Base-by-base conservation (phyloP, 306 rosid genomes). In the Psophocarpus tetragonolobus region DNA sequence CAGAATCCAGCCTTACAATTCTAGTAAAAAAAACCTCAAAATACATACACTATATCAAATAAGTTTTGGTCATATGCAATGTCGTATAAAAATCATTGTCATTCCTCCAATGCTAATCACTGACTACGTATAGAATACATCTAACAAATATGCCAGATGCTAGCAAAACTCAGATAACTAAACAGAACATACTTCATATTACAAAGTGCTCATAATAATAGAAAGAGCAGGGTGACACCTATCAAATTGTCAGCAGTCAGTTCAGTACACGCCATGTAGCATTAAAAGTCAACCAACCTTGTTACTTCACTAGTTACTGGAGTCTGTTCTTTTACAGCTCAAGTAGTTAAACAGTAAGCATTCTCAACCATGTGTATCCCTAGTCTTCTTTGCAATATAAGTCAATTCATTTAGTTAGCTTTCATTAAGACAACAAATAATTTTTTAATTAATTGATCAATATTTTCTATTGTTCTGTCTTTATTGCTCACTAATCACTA, bases 1-100 rank as follows among this genome's bases (percentile, higher is more conserved):
- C 63, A 77, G 23, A 61, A 82, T 24, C 35, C 27, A 67, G 57
- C 54, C 17, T 63, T n/a, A 71, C 1, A 72, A 54, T 57, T 30
- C 45, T 15, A 53, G 56, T 54, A 27, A 57, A 73, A 30, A 65
- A 18, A 74, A 56, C 18, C 36, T 32, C 65, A 17, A 51, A 66
- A 48, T n/a, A 12, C 61, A 65, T 0, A 30, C 9, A 67, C 17
- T 27, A 0, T 26, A 30, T 6, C 1, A 44, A n/a, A 32, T 38
- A 36, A 5, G 36, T 62, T 27, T 8, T 3, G 8, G 4, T 35
- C 62, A 57, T 47, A n/a, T 45, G 64, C 56, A 66, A 63, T 42
- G 36, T 8, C 63, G 42, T 14, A 35, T 38, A n/a, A n/a, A n/a
- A n/a, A 32, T 47, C 63, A 53, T 50, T 4, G 74, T 74, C 44